Percentiles rank a stretch among this genome's conserved stretches.
These are phyloP conservation scores for Scolecobasidium constrictum DNA, from an alignment of 2,329 filamentous ascomycete genomes.

Conservation along the genomic window DNA sequence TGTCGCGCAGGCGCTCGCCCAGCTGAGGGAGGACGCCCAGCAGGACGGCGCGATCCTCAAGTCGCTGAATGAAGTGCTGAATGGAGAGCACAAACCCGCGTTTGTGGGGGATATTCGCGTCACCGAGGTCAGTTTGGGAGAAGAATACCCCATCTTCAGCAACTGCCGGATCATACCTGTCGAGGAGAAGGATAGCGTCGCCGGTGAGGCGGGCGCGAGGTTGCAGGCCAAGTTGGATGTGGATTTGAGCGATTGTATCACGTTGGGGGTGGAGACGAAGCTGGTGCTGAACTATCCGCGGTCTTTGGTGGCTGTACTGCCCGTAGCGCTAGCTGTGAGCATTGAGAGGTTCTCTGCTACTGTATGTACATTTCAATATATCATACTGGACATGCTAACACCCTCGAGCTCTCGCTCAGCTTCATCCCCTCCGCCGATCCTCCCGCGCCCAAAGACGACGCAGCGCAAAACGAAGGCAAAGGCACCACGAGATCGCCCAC, in stretches of 20 bases:
- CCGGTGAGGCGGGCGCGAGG: conserved; percentile 53
- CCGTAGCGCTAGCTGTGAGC: conserved; percentile 82
- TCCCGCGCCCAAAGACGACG: conserved; percentile 28
- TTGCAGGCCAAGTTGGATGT: conserved; percentile 95
- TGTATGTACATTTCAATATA: conserved; percentile 12
- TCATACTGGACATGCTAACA: not conserved
- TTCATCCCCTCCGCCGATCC: conserved; percentile 60
- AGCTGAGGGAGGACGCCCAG: conserved; percentile 85
- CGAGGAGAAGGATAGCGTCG: conserved; percentile 48
- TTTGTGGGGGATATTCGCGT: conserved; percentile 91
- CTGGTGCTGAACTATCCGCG: conserved; percentile 91
- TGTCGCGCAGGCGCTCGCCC: conserved; percentile 90
- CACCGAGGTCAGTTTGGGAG: conserved; percentile 85
- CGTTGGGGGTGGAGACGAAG: conserved; percentile 87
- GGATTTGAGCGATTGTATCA: conserved; percentile 91
- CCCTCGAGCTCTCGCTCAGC: conserved; percentile 58
- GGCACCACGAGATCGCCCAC: conserved; percentile 43
- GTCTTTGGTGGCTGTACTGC: conserved; percentile 75
- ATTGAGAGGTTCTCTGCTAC: conserved; percentile 94
- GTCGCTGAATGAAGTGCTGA: conserved; percentile 74
- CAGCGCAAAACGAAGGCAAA: conserved; percentile 30
- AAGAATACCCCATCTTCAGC: conserved; percentile 97
- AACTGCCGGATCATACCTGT: conserved; percentile 95
- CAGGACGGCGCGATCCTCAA: conserved; percentile 82
- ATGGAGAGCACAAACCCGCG: conserved; percentile 75